These are phyloP conservation scores for Oidiodendron maius DNA, from an alignment of 495 filamentous ascomycete species.

Conservation along the genomic window DNA sequence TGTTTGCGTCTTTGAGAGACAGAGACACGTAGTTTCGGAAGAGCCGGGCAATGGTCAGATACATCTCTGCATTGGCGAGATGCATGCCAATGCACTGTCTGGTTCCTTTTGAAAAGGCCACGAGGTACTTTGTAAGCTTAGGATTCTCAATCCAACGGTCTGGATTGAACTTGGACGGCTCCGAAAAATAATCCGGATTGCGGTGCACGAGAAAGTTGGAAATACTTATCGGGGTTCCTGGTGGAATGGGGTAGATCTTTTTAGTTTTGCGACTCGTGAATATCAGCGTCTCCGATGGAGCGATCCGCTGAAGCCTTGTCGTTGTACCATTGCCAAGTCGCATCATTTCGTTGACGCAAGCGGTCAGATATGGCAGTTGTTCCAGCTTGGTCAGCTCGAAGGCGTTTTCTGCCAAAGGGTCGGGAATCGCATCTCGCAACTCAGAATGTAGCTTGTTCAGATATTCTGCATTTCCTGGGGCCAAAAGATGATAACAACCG, in stretches of 20 bases:
- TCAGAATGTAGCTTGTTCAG: constrained; percentile 25
- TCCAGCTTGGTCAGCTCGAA: constrained; percentile 34
- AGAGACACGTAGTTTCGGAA: no score
- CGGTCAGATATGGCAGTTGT: constrained; percentile 8
- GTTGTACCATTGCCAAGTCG: constrained; percentile 34
- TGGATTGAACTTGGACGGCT: constrained; percentile 39
- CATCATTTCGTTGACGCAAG: constrained; percentile 27
- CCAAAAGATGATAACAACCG: constrained; percentile 26
- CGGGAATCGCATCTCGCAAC: constrained; percentile 10
- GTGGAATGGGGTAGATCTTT: constrained; percentile 24
- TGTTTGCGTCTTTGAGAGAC: no score
- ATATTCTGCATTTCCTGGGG: constrained; percentile 14
- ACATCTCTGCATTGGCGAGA: neutral
- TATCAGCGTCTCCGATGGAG: constrained; percentile 13
- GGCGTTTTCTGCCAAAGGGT: constrained; percentile 4
- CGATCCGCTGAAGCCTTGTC: constrained; percentile 24
- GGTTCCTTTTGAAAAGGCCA: constrained; percentile 40
- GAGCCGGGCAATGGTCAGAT: no score
- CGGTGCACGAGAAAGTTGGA: constrained; percentile 38
- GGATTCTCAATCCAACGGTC: constrained; percentile 41
- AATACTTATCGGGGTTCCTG: constrained; percentile 38
- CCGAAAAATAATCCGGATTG: constrained; percentile 37
- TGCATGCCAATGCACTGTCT: constrained; percentile 16
- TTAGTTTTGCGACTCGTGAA: neutral
- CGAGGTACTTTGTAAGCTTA: constrained; percentile 31